A percentile compares a stretch with the other conserved stretches of the same genome.
phyloP scores from a whole-genome alignment of 164 flowering plant genomes.

The Saururus chinensis region DNA sequence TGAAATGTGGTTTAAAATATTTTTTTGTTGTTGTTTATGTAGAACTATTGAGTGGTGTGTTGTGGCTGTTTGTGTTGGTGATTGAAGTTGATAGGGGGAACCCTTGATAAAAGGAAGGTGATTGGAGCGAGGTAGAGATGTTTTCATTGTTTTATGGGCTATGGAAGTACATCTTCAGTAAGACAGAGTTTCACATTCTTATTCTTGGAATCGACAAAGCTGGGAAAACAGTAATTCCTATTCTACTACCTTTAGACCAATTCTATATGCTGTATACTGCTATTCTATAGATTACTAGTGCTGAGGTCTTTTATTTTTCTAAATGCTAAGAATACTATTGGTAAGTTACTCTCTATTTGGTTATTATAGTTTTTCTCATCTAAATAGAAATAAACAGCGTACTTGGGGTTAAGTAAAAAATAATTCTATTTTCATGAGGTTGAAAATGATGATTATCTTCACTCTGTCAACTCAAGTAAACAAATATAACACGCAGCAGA shows the following conservation, averaged over 20 bases:
- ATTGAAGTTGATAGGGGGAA: conserved; percentile 14
- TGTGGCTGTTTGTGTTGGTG: conserved; percentile 3
- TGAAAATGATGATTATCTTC: neutral
- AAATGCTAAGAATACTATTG: too few relatives aligned
- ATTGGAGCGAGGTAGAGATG: conserved; percentile 33
- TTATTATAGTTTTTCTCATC: too few relatives aligned
- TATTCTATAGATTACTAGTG: too few relatives aligned
- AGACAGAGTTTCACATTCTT: conserved; percentile 91
- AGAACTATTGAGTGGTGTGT: neutral
- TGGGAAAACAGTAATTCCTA: conserved; percentile 79
- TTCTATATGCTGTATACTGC: too few relatives aligned
- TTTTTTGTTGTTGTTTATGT: neutral
- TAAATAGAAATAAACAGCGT: neutral
- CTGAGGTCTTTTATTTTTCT: neutral
- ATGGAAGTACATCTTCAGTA: conserved; percentile 75
- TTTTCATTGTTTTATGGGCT: conserved; percentile 91
- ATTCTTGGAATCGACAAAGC: conserved; percentile 97
- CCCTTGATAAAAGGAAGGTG: conserved; percentile 2
- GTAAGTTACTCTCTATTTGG: neutral
- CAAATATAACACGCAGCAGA: too few relatives aligned
- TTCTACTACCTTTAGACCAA: neutral
- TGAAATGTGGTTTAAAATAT: too few relatives aligned
- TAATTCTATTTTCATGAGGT: neutral
- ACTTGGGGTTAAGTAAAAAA: neutral
- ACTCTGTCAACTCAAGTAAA: neutral